Base-by-base conservation (phyloP, 106 monocot species). In the Vanilla planifolia region DNA sequence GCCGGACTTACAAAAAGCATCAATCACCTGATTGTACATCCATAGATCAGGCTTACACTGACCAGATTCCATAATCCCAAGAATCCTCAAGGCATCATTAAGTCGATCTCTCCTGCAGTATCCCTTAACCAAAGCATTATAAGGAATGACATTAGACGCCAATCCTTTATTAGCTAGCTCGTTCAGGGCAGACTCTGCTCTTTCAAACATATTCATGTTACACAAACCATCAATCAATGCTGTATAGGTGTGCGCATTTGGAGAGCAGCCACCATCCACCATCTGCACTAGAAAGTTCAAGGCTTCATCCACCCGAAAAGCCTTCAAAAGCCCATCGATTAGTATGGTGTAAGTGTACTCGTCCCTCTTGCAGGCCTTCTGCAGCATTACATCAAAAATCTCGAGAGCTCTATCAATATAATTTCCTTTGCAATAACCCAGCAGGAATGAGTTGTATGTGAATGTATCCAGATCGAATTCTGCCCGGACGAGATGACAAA, bases 31-130 rank as follows among this genome's bases (percentile, higher is more conserved):
- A 20, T 29, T 70, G 14, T 70, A 61, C 48, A 35, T 70, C 39
- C 70, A 70, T 50, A 48, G 27, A 70, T 60, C 70, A 8, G 70
- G 61, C 41, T 70, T 52, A 22, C 35, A 57, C 5, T 36, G 17
- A 57, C 57, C 9, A 35, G 57, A 57, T 30, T 57, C 35, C 20
- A 34, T 34, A 57, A 16, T 5, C n/a, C 30, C 6, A 5, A 53
- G 29, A 53, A 53, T 28, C 53, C 53, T 53, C 53, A 53, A 30
- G n/a, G 53, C 53, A 53, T 53, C 53, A 53, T 53, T 11, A 30
- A 53, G 16, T n/a, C 27, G 53, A 22, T 30, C 53, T 53, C 30
- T n/a, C 30, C 22, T 53, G 3, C 53, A 53, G 53, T 53, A 53
- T 30, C 53, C 53, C 29, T 53, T 53, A 53, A 53, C 53, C 5